Conservation (phyloP, 768 basidiomycete genomes). For the Strobilomyces echinocephalus region DNA sequence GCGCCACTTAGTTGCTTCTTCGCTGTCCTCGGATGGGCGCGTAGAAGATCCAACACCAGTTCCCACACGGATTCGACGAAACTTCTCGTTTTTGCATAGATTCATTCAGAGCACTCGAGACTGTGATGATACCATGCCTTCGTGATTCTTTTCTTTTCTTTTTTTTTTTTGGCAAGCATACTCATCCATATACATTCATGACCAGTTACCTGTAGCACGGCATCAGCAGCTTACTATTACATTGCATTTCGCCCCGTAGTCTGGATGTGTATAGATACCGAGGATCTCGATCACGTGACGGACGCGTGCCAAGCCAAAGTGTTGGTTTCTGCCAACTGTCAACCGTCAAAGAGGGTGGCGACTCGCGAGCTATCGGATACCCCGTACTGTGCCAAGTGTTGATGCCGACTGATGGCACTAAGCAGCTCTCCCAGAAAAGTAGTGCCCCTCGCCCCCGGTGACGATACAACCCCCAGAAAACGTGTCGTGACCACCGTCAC, state of each 20-base stretch:
- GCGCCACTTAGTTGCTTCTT: constrained; percentile 20
- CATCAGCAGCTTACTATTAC: constrained; percentile 6
- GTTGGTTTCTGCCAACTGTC: constrained; percentile 1
- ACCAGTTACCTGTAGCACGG: neutral
- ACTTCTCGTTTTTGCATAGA: constrained; percentile 35
- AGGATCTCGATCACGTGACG: constrained; percentile 26
- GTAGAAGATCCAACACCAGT: constrained; percentile 16
- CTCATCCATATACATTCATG: constrained; percentile 10
- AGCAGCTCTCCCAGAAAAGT: constrained; percentile 69
- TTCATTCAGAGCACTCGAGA: constrained; percentile 21
- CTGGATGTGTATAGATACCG: constrained; percentile 3
- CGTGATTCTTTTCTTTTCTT: constrained; percentile 7
- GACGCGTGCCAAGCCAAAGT: constrained; percentile 9
- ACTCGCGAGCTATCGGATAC: constrained; percentile 1
- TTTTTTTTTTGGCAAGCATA: constrained; percentile 15
- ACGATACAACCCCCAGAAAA: constrained; percentile 47
- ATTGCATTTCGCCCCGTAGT: constrained; percentile 8
- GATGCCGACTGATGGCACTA: constrained; percentile 49
- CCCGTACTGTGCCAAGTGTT: constrained; percentile 1
- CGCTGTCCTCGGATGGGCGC: constrained; percentile 6
- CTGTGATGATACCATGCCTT: constrained; percentile 5
- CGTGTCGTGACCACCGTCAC: constrained; percentile 45
- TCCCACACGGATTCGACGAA: constrained; percentile 28
- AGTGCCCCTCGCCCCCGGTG: constrained; percentile 67
- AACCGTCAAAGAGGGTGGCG: neutral